A percentile compares a stretch with the other conserved stretches of the same genome.
phyloP scores from a whole-genome alignment of 805 yeast species.

The Candida golubevii region DNA sequence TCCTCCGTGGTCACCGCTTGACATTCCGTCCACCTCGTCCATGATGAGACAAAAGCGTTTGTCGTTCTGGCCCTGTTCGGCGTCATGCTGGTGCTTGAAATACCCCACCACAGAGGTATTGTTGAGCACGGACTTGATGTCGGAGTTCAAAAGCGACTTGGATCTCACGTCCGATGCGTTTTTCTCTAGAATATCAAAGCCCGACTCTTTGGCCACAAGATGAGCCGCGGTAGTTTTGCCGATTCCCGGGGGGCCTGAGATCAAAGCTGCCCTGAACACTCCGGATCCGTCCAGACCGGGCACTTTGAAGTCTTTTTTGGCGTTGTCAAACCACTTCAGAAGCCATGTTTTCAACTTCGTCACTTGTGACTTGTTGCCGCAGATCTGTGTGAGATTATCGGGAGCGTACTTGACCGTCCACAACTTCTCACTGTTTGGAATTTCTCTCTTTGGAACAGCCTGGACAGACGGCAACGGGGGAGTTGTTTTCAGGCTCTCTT shows the following conservation, averaged over 20 bases:
- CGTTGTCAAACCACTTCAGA: conserved; percentile 61
- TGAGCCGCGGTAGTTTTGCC: conserved; percentile 85
- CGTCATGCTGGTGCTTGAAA: conserved; percentile 43
- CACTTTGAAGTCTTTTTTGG: conserved; percentile 50
- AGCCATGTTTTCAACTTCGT: conserved; percentile 71
- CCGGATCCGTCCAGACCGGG: conserved; percentile 65
- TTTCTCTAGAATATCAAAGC: conserved; percentile 71
- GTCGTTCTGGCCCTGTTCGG: conserved; percentile 31
- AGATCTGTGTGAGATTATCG: conserved; percentile 62
- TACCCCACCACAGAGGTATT: conserved; percentile 83
- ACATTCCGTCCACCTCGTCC: conserved; percentile 99
- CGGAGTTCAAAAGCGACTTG: conserved; percentile 65
- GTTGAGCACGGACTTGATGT: conserved; percentile 65
- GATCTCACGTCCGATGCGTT: conserved; percentile 90
- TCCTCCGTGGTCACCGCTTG: conserved; percentile 98
- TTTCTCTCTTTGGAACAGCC: conserved; percentile 24
- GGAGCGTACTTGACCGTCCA: conserved; percentile 98
- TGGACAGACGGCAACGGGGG: conserved; percentile 1
- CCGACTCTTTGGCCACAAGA: conserved; percentile 61
- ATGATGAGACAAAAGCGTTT: conserved; percentile 76
- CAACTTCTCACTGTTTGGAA: conserved; percentile 56
- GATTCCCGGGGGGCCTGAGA: conserved; percentile 85
- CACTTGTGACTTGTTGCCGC: conserved; percentile 77
- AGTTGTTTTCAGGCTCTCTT: background rate
- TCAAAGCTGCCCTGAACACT: conserved; percentile 72